phyloP scores from a whole-genome alignment of 2,329 filamentous ascomycete genomes.

The Penicillium sp. region DNA sequence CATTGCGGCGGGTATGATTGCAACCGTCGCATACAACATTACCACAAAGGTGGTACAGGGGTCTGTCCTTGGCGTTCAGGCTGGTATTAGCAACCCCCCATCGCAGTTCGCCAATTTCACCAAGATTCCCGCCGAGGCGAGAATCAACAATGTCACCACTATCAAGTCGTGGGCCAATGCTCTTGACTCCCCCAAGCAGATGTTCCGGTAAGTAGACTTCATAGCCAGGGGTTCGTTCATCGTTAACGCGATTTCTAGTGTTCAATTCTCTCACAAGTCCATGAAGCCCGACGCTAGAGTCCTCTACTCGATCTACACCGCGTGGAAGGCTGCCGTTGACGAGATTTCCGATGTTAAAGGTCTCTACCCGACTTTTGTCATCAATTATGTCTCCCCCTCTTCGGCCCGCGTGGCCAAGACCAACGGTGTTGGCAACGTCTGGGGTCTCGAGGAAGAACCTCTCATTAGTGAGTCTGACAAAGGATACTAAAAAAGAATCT shows the following conservation, averaged over 20 bases:
- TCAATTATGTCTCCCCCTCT: conserved; percentile 30
- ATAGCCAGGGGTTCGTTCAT: neutral
- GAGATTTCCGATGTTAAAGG: conserved; percentile 37
- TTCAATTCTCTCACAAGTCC: conserved; percentile 39
- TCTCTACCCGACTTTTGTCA: conserved; percentile 40
- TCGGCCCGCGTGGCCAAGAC: conserved; percentile 31
- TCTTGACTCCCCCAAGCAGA: conserved; percentile 34
- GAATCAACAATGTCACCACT: conserved; percentile 30
- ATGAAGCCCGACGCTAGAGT: conserved; percentile 37
- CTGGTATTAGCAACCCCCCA: conserved; percentile 32
- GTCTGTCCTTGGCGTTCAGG: conserved; percentile 36
- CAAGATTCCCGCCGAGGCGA: conserved; percentile 22
- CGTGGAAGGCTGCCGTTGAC: conserved; percentile 37
- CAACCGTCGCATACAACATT: conserved; percentile 30
- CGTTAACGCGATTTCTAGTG: conserved; percentile 14
- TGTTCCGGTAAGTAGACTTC: conserved; percentile 32
- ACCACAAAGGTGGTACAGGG: conserved; percentile 24
- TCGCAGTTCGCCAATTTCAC: conserved; percentile 36
- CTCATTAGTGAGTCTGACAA: conserved; percentile 29
- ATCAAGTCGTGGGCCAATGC: conserved; percentile 27
- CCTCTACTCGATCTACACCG: conserved; percentile 33
- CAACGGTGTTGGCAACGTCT: conserved; percentile 43
- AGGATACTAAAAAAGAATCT: neutral
- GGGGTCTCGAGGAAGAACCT: conserved; percentile 35
- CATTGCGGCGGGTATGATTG: conserved; percentile 33